Evolutionary conservation across 1,284 basidiomycete species (phyloP).

Genomic region (Cutaneotrichosporon arboriforme): DNA sequence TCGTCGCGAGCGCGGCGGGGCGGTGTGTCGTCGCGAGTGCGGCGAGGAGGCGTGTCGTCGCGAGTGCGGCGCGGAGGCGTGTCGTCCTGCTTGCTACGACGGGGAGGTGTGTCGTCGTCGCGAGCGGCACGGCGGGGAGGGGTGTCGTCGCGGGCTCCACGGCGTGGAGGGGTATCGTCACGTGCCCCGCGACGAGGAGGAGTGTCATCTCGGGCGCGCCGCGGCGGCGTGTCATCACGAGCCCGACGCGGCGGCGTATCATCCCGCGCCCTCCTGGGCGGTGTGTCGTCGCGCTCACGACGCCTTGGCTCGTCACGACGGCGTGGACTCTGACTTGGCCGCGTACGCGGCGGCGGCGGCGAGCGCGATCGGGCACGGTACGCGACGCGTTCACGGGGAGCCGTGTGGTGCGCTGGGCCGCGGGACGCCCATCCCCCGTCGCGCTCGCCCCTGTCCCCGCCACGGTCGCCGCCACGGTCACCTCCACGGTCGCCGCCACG

Average conservation of each 20-base stretch:
- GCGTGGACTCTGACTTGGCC: too few species aligned
- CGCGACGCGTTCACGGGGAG: too few species aligned
- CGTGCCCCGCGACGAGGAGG: background rate
- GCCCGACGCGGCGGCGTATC: background rate
- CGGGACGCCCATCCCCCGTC: background rate
- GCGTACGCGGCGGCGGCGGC: too few species aligned
- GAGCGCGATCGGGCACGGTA: background rate
- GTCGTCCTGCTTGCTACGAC: background rate
- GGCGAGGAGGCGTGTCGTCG: conserved; percentile 3
- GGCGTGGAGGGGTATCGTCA: conserved; percentile 4
- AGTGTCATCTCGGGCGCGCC: background rate
- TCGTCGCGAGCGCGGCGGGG: conserved; percentile 2
- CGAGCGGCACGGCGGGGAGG: background rate
- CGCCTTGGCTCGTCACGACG: too few species aligned
- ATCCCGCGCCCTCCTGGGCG: background rate
- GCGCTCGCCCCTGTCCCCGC: background rate
- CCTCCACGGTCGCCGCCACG: background rate
- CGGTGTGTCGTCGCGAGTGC: background rate
- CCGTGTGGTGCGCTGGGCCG: background rate
- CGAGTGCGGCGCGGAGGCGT: background rate
- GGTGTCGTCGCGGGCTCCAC: background rate
- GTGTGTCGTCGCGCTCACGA: conserved; percentile 4
- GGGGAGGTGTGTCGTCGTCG: conserved; percentile 7
- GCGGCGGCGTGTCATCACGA: conserved; percentile 1
- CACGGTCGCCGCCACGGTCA: conserved; percentile 1